A percentile compares a stretch with the other conserved stretches of the same genome.
Evolutionary conservation across 164 flowering plant genomes (phyloP).

Genomic region (Paratinospora sagittata): DNA sequence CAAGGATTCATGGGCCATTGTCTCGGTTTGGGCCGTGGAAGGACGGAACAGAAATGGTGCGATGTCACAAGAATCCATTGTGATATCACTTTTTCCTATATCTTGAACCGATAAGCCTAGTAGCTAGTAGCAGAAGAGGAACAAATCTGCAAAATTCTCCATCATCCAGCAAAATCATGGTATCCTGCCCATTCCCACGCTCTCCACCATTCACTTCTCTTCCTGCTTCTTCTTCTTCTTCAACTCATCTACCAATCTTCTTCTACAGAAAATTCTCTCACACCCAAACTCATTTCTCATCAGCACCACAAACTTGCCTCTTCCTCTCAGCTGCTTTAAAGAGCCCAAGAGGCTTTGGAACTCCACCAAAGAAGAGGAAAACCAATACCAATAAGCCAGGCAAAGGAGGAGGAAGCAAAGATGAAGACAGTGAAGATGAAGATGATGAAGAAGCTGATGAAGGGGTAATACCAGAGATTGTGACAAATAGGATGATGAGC

Average conservation of each 20-base stretch:
- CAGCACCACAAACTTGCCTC: not conserved
- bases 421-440: slow-evolving; percentile 32
- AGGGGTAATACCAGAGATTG: slow-evolving; percentile 77
- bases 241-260: slow-evolving; percentile 14
- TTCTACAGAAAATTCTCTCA: not conserved
- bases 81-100: not conserved
- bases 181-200: slow-evolving; percentile 19
- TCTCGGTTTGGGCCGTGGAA: no score
- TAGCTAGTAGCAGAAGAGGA: not conserved
- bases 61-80: no score
- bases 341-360: slow-evolving; percentile 71
- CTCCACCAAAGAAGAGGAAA: slow-evolving; percentile 26
- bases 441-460: slow-evolving; percentile 40
- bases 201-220: slow-evolving; percentile 14
- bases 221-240: slow-evolving; percentile 6
- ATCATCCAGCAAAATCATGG: slow-evolving; percentile 16
- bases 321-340: slow-evolving; percentile 39
- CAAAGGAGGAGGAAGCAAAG: slow-evolving; percentile 12
- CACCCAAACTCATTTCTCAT: slow-evolving; percentile 7
- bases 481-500: slow-evolving; percentile 82
- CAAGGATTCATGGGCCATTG: no score
- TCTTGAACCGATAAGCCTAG: slow-evolving; percentile 1
- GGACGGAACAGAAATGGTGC: no score
- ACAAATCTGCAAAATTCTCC: not conserved
- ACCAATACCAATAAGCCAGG: slow-evolving; percentile 10